These are phyloP conservation scores for Pseudophaeomoniella oleicola DNA, from an alignment of 2,329 filamentous ascomycete species.

Conservation along the genomic window DNA sequence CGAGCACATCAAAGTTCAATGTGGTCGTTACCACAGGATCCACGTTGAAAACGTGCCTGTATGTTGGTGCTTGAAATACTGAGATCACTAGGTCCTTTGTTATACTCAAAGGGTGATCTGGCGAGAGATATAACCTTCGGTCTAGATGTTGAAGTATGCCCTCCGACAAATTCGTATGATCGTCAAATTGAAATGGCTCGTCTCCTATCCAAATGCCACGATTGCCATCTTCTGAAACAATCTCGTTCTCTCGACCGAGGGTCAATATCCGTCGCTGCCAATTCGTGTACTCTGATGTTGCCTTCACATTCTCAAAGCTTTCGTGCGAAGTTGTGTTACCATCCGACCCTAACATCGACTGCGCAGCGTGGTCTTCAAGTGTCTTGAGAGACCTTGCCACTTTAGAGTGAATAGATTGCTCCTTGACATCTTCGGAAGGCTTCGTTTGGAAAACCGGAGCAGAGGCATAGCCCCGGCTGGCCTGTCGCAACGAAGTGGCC, in stretches of 20 bases:
- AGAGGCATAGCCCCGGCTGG: background rate
- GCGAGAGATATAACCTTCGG: conserved; percentile 74
- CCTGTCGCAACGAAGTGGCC: background rate
- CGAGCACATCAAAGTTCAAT: conserved; percentile 95
- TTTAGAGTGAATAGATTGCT: too few species aligned
- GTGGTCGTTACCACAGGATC: conserved; percentile 69
- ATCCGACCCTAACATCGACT: too few species aligned
- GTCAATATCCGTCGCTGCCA: conserved; percentile 3
- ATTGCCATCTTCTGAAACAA: conserved; percentile 4
- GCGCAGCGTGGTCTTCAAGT: too few species aligned
- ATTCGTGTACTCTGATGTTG: too few species aligned
- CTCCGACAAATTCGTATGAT: conserved; percentile 71
- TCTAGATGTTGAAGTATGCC: conserved; percentile 62
- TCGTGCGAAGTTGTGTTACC: too few species aligned
- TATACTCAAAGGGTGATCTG: conserved; percentile 78
- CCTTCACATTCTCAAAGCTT: too few species aligned
- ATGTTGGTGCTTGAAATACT: conserved; percentile 60
- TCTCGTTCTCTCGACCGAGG: conserved; percentile 6
- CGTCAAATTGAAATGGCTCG: conserved; percentile 51
- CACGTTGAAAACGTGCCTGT: conserved; percentile 55
- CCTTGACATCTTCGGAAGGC: background rate
- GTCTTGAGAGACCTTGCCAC: too few species aligned
- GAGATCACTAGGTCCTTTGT: conserved; percentile 88
- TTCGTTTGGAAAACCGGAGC: background rate
- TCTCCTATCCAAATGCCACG: conserved; percentile 45